phyloP scores from a whole-genome alignment of 768 basidiomycete genomes.

The Calocera viscosa region DNA sequence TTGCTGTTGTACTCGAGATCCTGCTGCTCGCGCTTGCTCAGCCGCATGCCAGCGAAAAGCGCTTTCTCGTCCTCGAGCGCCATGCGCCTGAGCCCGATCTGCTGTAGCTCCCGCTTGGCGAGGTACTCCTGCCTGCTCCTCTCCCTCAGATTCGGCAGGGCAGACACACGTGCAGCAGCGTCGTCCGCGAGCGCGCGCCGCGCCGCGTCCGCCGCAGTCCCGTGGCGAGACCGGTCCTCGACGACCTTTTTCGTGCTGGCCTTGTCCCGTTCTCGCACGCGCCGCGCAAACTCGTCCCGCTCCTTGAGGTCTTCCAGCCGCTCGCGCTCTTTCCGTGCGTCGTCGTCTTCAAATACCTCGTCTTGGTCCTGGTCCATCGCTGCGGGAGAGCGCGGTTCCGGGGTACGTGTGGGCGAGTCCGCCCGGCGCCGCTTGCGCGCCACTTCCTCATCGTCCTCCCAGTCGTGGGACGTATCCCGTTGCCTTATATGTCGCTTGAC shows the following conservation, averaged over 20 bases:
- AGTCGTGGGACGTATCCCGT: constrained; percentile 13
- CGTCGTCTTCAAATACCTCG: constrained; percentile 57
- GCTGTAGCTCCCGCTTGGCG: constrained; percentile 90
- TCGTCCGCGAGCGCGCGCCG: constrained; percentile 76
- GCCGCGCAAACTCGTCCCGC: constrained; percentile 85
- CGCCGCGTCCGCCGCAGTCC: constrained; percentile 71
- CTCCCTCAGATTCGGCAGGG: constrained; percentile 63
- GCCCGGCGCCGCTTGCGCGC: neutral
- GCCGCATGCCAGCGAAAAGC: constrained; percentile 79
- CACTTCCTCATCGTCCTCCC: constrained; percentile 28
- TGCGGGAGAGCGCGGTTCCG: constrained; percentile 20
- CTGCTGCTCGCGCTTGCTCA: constrained; percentile 66
- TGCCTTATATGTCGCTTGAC: constrained; percentile 19
- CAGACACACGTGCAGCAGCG: constrained; percentile 35
- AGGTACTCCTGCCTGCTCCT: constrained; percentile 93
- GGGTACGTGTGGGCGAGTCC: neutral
- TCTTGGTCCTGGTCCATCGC: constrained; percentile 14
- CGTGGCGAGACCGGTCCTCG: constrained; percentile 75
- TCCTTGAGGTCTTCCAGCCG: constrained; percentile 68
- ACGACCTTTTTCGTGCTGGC: constrained; percentile 82
- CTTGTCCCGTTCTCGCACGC: constrained; percentile 68
- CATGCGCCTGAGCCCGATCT: constrained; percentile 80
- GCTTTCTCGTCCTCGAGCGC: constrained; percentile 93
- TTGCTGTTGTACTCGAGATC: constrained; percentile 91
- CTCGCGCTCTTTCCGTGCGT: constrained; percentile 54